Evolutionary conservation across 768 basidiomycete genomes (phyloP).

Genomic region (Amanita pseudoporphyria): DNA sequence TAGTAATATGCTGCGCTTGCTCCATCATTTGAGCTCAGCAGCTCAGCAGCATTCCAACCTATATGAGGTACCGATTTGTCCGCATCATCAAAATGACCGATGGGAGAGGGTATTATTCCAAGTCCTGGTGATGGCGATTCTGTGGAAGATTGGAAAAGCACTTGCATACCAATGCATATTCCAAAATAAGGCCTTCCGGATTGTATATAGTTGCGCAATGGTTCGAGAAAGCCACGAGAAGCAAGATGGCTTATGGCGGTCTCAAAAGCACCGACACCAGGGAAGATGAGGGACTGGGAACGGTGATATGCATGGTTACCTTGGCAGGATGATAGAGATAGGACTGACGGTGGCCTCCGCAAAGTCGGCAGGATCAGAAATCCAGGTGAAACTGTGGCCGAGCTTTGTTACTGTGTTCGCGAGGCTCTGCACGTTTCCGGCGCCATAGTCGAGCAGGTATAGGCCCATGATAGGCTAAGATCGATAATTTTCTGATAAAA

Average conservation of each 20-base stretch:
- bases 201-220: slow-evolving; percentile 70
- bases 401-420: slow-evolving; percentile 84
- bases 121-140: slow-evolving; percentile 77
- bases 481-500: slow-evolving; percentile 8
- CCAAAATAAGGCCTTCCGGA: slow-evolving; percentile 93
- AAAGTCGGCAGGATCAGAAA: slow-evolving; percentile 73
- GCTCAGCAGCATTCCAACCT: slow-evolving; percentile 85
- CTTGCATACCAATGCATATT: slow-evolving; percentile 98
- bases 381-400: slow-evolving; percentile 86
- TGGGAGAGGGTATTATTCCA: slow-evolving; percentile 73
- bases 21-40: slow-evolving; percentile 34
- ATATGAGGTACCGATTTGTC: slow-evolving; percentile 95
- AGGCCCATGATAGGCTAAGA: slow-evolving; percentile 33
- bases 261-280: slow-evolving; percentile 92
- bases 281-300: slow-evolving; percentile 84
- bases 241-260: slow-evolving; percentile 75
- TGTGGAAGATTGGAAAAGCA: slow-evolving; percentile 80
- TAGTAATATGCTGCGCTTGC: slow-evolving; percentile 71
- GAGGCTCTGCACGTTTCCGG: slow-evolving; percentile 88
- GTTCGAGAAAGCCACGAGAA: slow-evolving; percentile 66
- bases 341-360: slow-evolving; percentile 77
- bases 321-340: slow-evolving; percentile 6
- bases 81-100: slow-evolving; percentile 57
- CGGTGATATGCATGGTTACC: slow-evolving; percentile 5
- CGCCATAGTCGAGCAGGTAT: slow-evolving; percentile 94